Percentiles rank a stretch among this genome's conserved stretches.
phyloP scores from a whole-genome alignment of 176 grass and related monocot genomes.

The Thalia dealbata region DNA sequence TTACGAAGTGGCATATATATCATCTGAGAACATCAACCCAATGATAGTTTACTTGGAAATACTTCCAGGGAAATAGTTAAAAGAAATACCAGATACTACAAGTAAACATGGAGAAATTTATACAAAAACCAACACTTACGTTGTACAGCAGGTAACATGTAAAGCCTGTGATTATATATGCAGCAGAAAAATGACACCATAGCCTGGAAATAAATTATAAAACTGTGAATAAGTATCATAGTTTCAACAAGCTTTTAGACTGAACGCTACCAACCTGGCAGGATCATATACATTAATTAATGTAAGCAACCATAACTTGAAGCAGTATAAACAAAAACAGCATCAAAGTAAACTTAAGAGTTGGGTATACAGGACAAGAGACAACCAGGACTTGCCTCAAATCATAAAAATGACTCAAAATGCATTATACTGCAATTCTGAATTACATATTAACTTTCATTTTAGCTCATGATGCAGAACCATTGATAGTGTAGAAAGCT shows the following conservation, averaged over 20 bases:
- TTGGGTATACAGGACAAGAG: background rate
- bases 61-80: background rate
- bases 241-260: background rate
- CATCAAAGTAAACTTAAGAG: background rate
- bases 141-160: constrained; percentile 74
- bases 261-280: background rate
- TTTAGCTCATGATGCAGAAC: background rate
- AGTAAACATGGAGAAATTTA: constrained; percentile 3
- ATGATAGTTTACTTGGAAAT: background rate
- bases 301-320: background rate
- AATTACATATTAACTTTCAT: background rate
- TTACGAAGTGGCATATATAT: background rate
- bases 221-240: background rate
- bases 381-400: background rate
- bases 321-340: background rate
- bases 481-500: too few species aligned
- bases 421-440: background rate
- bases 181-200: constrained; percentile 92
- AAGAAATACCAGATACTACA: background rate
- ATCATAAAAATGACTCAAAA: background rate
- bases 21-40: background rate
- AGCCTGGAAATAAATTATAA: constrained; percentile 46
- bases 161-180: constrained; percentile 72
- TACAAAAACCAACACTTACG: constrained; percentile 42
- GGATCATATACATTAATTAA: background rate